Evolutionary conservation across 208 protist genomes (phyloP), one percentile per base, ranked within the genome.

Genomic region (Crithidia sp.): DNA sequence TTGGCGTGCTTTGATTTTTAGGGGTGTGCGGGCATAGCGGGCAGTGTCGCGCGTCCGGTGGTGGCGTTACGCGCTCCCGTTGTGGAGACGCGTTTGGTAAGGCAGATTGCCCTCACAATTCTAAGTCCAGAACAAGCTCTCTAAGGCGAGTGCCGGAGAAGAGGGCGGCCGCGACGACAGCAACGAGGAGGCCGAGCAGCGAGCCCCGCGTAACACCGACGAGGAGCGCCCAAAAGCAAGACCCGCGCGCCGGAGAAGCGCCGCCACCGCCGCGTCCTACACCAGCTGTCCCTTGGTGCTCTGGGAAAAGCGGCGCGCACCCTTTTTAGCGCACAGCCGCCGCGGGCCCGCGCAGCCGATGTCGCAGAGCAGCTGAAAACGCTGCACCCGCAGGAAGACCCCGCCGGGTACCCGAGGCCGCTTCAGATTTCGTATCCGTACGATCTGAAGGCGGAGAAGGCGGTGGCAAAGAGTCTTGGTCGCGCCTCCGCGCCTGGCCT

Each of bases 401-500:
- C 50, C 14, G 50, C 8, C 28, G 55, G 28, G 14, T 37, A 10
- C 19, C 44, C 64, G n/a, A 41, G 13, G 45, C 68, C 40, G 53
- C 56, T 9, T 2, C 53, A 59, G 44, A 47, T 8, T 2, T 16
- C 36, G 9, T 59, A 14, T 57, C 56, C 28, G 0, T 14, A 52
- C 55, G 17, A n/a, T 17, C 8, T 79, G 4, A 59, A 74, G 4
- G 12, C 67, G 41, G 56, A 73, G 36, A 58, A 60, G 4, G 36
- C 66, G 14, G 53, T 81, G 12, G n/a, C 40, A 55, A 41, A 62
- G 12, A 8, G 52, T 4, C 71, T 81, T 9, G 45, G 60, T 41
- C 69, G 76, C 9, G 69, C 43, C 5, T n/a, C 68, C 47, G 69
- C 70, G 10, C 76, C 76, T 5, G 70, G 62, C 0, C 50, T 81